Evolutionary conservation across 1,284 basidiomycete genomes (phyloP), one percentile per base, ranked within the genome.

Genomic region (Heterobasidion occidentale): DNA sequence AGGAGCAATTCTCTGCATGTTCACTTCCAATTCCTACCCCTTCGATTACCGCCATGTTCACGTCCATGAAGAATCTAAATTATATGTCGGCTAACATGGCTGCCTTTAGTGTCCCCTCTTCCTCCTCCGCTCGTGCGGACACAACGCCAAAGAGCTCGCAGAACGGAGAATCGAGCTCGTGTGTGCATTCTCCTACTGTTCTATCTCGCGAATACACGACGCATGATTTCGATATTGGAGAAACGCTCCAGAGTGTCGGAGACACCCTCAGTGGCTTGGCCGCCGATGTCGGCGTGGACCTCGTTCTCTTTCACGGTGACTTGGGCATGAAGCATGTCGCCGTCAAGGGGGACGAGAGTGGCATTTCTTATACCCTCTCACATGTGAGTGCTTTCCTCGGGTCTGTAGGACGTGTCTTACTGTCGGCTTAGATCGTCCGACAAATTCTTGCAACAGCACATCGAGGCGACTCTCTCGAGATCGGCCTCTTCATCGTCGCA

Each of bases 1-100:
- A 90, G 68, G 93, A 95, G 67, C 92, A 94, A 67, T 90, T 93
- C 65, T 87, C 92, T 2, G 88, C 90, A 34, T 94, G 90, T 68
- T 81, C 92, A 0, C 71, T 95, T 15, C 86, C 90, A 38, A 79
- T 95, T 51, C 93, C 93, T 3, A 90, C 89, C 0, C 83, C 92
- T 1, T 91, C 87, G 58, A 78, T 96, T 68, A 88, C 90, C n/a
- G 90, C 91, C 20, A 79, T 96, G 67, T 81, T 95, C 66, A 90
- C 90, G 4, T 82, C 87, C 35, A 90, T 95, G 89, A 91, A 92
- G 71, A 90, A 88, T 60, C 80, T 96, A 60, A 95, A 94, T 68
- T 95, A 91, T 66, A 81, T 95, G 63, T 90, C 90, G 1, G 89
- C 90, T 12, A 90, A 94, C 67, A 84, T 90, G 80, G 63, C 72